Base-by-base conservation (phyloP, 352 stramenopile genomes). In the Phytophthora nicotianae region DNA sequence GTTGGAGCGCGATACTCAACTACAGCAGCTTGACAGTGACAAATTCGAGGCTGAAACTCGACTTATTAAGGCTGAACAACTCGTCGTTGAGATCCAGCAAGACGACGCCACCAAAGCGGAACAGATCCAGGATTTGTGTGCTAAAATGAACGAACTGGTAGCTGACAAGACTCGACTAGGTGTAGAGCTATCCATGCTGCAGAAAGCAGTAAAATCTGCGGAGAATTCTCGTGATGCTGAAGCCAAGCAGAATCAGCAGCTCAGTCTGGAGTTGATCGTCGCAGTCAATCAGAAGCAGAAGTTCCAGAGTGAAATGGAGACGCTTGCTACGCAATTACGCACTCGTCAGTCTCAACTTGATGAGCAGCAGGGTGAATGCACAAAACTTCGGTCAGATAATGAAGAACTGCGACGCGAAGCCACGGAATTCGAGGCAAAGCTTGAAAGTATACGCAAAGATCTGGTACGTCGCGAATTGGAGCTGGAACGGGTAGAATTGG, bases 251-350 rank as follows among this genome's bases (percentile, higher is more conserved):
- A 86, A 81, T 27, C 79, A 91, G 41, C 79, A 91, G 42, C 70
- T 91, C 1, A 88, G 79, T 62, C 62, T 90, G 10, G 83, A 90
- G 51, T 50, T 91, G 10, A 75, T 91, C 6, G 70, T 89, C 11
- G 58, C 84, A 3, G 77, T 91, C 13, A 91, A 89, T 53, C 80
- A 91, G 35, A 87, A 86, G 57, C 66, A 83, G 48, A 78, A 79
- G 38, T 51, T 73, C 3, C 62, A 79, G 13, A 16, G 47, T 3
- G 72, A 86, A 11, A 58, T 71, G 17, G 77, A 83, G 37, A 32
- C 33, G 2, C 17, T 75, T 4, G 74, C 75, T 3, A 9, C 23
- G 11, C 64, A 68, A 9, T 53, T 65, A 26, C 56, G 60, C 19
- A 32, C 72, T 13, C 38, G 71, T 5, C 42, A 62, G 11, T 29